Base-by-base conservation (phyloP, 495 filamentous ascomycete genomes). In the Trichocladium antarcticum region DNA sequence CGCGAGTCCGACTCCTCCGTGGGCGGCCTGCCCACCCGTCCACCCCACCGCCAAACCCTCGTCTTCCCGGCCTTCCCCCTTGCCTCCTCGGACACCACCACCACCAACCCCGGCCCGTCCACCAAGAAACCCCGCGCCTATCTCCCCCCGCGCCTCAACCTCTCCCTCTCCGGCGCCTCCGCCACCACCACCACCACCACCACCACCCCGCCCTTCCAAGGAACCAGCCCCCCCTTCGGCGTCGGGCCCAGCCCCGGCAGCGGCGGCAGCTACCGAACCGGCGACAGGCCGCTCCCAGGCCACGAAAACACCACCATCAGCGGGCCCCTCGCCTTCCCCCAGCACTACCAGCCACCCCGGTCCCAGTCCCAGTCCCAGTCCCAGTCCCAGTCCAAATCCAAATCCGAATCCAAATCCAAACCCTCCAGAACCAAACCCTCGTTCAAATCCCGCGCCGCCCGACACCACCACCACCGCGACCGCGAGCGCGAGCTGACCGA, bases 271-370 rank as follows among this genome's bases (percentile, higher is more conserved):
- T 41, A 42, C 32, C 11, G 32, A 17, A 31, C 27, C 19, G 24
- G 35, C 28, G 28, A 37, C 32, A 43, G 44, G 27, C 57, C 56
- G 14, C 49, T 60, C n/a, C 11, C 15, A 2, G 51, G 57, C 14
- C 48, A 37, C 16, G 50, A 55, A 39, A 35, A 51, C 50, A 50
- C 49, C 24, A 55, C 51, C 32, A 62, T 59, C 15, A 49, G 42
- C 32, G 57, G 59, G 0, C 57, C 59, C 6, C 20, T 59, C 8
- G 59, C 59, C 11, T 60, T 62, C 36, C 57, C 59, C 6, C 32
- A 50, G 12, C 45, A 48, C 15, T 39, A 32, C 15, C 53, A 55
- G 19, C 37, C 39, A 3, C 45, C 46, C 6, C 46, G 29, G 5
- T 27, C 7, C 7, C 37, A 42, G 10, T 15, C 21, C 2, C 41